These are phyloP conservation scores for Xylaria sp. DNA, from an alignment of 2,329 filamentous ascomycete genomes.

Conservation along the genomic window DNA sequence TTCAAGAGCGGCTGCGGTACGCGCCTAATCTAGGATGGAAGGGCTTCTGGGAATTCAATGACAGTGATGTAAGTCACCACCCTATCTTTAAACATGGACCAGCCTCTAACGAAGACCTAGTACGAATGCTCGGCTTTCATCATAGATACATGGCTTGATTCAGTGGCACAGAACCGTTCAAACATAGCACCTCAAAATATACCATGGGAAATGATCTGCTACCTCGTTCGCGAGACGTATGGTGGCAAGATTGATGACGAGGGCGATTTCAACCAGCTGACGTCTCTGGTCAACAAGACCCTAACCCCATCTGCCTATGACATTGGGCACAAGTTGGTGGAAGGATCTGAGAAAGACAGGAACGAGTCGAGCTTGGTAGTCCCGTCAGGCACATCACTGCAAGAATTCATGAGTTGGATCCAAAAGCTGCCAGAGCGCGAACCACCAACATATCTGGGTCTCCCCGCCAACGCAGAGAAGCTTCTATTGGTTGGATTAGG, in stretches of 20 bases:
- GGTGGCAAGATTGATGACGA: constrained; percentile 97
- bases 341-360: constrained; percentile 61
- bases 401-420: constrained; percentile 91
- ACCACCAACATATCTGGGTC: constrained; percentile 90
- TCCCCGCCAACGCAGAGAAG: constrained; percentile 97
- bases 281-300: constrained; percentile 74
- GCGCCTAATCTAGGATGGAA: constrained; percentile 96
- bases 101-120: constrained; percentile 50
- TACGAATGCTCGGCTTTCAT: constrained; percentile 98
- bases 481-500: constrained; percentile 88
- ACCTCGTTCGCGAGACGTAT: constrained; percentile 90
- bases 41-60: constrained; percentile 99
- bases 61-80: constrained; percentile 84
- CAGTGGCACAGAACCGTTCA: constrained; percentile 79
- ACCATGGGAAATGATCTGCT: constrained; percentile 94
- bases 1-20: constrained; percentile 93
- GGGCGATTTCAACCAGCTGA: constrained; percentile 77
- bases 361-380: constrained; percentile 70
- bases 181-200: constrained; percentile 94
- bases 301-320: constrained; percentile 91
- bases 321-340: constrained; percentile 86
- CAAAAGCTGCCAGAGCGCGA: constrained; percentile 91
- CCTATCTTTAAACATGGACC: neutral
- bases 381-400: constrained; percentile 79
- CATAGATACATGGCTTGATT: constrained; percentile 92